Evolutionary conservation across 2,329 filamentous ascomycete genomes (phyloP).

Genomic region (Aspergillus brunneoviolaceus): DNA sequence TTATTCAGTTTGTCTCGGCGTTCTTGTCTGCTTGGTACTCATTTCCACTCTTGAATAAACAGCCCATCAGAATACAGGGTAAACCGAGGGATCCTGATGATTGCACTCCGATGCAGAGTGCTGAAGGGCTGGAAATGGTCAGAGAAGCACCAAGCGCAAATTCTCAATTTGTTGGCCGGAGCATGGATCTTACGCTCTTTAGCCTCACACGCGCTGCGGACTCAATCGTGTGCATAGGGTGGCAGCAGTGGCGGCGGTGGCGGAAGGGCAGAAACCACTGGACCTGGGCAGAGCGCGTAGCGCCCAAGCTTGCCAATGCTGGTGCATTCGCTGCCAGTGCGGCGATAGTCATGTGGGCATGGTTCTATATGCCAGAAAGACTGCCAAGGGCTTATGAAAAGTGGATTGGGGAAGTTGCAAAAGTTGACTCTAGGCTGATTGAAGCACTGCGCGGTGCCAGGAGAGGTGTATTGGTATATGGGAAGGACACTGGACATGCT

Average conservation of each 20-base stretch:
- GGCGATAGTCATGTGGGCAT: slow-evolving; percentile 82
- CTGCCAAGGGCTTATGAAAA: slow-evolving; percentile 73
- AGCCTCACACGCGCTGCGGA: slow-evolving; percentile 70
- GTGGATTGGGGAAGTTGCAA: slow-evolving; percentile 77
- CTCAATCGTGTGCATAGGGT: slow-evolving; percentile 65
- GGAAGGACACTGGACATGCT: slow-evolving; percentile 69
- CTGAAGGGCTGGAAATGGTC: slow-evolving; percentile 4
- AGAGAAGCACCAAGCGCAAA: slow-evolving; percentile 17
- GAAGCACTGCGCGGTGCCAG: slow-evolving; percentile 69
- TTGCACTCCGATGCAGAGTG: slow-evolving; percentile 9
- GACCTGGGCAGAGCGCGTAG: slow-evolving; percentile 41
- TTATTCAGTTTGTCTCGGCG: slow-evolving; percentile 45
- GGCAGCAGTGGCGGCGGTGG: slow-evolving; percentile 51
- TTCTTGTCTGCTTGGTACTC: slow-evolving; percentile 52
- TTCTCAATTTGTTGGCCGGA: slow-evolving; percentile 63
- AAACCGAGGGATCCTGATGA: slow-evolving; percentile 9
- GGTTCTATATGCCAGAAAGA: slow-evolving; percentile 72
- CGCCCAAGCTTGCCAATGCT: slow-evolving; percentile 59
- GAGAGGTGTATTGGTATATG: slow-evolving; percentile 66
- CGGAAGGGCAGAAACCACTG: slow-evolving; percentile 31
- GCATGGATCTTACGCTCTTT: slow-evolving; percentile 81
- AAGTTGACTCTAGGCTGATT: slow-evolving; percentile 72
- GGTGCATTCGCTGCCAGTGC: slow-evolving; percentile 70
- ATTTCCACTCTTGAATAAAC: slow-evolving; percentile 50
- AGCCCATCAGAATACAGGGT: slow-evolving; percentile 23